Evolutionary conservation across 768 basidiomycete genomes (phyloP).

Genomic region (Galerina sulciceps): DNA sequence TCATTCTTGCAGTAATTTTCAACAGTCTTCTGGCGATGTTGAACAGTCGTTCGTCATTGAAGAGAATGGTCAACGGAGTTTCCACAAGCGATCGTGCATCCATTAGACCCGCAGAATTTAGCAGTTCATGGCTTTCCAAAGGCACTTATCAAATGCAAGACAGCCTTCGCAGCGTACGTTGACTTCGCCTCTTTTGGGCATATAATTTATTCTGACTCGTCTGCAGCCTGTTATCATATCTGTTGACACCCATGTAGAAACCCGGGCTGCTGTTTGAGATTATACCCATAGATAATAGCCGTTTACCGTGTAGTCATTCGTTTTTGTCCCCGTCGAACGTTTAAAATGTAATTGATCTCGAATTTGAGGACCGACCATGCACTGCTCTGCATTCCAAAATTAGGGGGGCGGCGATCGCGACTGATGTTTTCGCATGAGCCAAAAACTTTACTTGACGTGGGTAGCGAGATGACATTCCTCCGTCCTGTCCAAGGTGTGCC

Average conservation of each 20-base stretch:
- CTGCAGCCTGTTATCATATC: neutral
- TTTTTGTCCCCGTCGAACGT: neutral
- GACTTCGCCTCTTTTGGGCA: neutral
- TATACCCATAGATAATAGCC: neutral
- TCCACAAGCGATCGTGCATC: constrained; percentile 5
- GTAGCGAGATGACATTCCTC: neutral
- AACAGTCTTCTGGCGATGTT: constrained; percentile 38
- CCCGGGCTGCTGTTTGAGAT: neutral
- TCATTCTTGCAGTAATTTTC: constrained; percentile 26
- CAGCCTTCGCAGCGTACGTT: constrained; percentile 4
- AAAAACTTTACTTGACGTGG: constrained; percentile 1
- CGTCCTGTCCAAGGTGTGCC: too few species aligned
- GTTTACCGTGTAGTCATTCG: neutral
- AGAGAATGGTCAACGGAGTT: constrained; percentile 21
- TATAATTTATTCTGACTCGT: neutral
- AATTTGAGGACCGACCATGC: neutral
- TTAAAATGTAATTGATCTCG: neutral
- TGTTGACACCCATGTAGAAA: constrained; percentile 1
- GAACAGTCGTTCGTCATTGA: constrained; percentile 28
- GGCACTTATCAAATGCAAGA: constrained; percentile 7
- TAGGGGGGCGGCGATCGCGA: neutral
- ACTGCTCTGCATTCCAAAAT: neutral
- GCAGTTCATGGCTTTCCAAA: constrained; percentile 11
- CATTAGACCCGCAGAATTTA: constrained; percentile 13
- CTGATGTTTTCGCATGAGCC: neutral